Percentiles rank a stretch among this genome's conserved stretches.
phyloP scores from a whole-genome alignment of 106 monocot genomes.

The Triglochin maritima region DNA sequence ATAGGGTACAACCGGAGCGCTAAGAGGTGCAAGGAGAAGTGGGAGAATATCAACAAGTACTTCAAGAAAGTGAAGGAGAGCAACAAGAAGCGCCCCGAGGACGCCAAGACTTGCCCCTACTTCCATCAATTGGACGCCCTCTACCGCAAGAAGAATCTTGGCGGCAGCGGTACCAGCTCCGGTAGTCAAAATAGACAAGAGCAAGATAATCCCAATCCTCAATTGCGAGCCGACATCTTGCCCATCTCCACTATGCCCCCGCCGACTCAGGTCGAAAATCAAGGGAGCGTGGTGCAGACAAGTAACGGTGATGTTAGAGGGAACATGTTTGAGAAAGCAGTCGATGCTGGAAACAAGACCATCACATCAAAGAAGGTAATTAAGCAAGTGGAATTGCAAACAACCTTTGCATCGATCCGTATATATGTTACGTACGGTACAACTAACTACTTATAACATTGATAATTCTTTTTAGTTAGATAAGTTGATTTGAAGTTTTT shows the following conservation, averaged over 20 bases:
- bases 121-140: conserved; percentile 79
- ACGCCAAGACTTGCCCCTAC: conserved; percentile 85
- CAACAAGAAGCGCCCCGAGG: conserved; percentile 74
- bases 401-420: neutral
- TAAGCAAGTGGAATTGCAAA: neutral
- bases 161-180: neutral
- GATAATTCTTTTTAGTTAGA: neutral
- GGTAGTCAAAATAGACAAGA: neutral
- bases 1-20: conserved; percentile 55
- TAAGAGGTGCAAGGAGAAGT: conserved; percentile 90
- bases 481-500: conserved; percentile 4
- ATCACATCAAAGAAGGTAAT: conserved; percentile 25
- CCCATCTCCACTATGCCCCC: conserved; percentile 2
- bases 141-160: conserved; percentile 40
- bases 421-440: neutral
- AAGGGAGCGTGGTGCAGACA: conserved; percentile 1
- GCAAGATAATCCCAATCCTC: neutral
- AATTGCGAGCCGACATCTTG: neutral
- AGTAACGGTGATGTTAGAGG: conserved; percentile 34
- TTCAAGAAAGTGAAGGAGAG: conserved; percentile 94
- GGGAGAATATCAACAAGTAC: conserved; percentile 97
- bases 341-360: neutral
- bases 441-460: neutral
- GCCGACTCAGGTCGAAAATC: neutral
- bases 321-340: conserved; percentile 15